phyloP scores from a whole-genome alignment of 2,329 filamentous ascomycete species.

The Sphaceloma murrayae region DNA sequence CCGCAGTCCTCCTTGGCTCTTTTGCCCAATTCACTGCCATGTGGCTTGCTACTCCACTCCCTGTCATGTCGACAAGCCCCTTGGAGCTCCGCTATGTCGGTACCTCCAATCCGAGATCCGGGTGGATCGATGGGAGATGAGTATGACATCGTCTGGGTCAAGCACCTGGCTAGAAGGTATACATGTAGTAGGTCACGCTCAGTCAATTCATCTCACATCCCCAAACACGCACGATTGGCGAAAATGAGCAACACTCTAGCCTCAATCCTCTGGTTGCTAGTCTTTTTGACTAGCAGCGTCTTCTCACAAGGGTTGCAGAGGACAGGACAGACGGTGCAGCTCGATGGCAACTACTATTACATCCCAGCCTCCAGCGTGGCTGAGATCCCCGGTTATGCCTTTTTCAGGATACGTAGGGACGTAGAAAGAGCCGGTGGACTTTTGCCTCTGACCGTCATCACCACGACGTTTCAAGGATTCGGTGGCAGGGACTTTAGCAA shows the following conservation, averaged over 20 bases:
- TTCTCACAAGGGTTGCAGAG: not conserved
- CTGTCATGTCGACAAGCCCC: not conserved
- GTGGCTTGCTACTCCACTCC: conserved; percentile 3
- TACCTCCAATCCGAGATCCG: not conserved
- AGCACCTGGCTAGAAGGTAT: no score
- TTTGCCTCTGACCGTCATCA: conserved; percentile 34
- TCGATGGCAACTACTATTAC: conserved; percentile 34
- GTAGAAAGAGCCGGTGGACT: conserved; percentile 24
- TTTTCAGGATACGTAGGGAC: conserved; percentile 18
- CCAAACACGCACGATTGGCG: not conserved
- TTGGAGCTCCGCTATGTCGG: not conserved
- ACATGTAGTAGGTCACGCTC: no score
- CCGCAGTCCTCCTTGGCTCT: conserved; percentile 3
- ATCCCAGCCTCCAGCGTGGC: conserved; percentile 31
- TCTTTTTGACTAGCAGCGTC: not conserved
- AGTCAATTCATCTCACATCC: not conserved
- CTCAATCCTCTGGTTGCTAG: not conserved
- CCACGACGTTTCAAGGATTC: conserved; percentile 23
- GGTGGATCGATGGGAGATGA: conserved; percentile 4
- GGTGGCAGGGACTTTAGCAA: conserved; percentile 22
- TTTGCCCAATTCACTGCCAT: conserved; percentile 8
- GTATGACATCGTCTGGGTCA: not conserved
- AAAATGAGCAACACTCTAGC: not conserved
- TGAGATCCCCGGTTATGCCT: conserved; percentile 23
- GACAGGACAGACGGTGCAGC: conserved; percentile 34